These are phyloP conservation scores for Boeremia exigua DNA, from an alignment of 2,329 filamentous ascomycete species.

Conservation along the genomic window DNA sequence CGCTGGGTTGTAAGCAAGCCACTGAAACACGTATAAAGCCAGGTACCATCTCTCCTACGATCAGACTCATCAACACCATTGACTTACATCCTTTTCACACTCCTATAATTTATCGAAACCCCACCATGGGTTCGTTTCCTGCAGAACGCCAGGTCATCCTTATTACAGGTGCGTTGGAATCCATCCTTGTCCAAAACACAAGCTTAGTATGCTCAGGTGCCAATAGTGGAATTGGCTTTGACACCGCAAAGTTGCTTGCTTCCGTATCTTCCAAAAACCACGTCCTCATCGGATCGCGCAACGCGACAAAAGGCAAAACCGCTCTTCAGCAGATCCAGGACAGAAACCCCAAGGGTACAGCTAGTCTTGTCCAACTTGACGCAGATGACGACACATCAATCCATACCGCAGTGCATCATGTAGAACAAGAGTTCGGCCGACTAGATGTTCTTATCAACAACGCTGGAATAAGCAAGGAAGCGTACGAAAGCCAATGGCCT, in stretches of 20 bases:
- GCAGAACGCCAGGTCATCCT: constrained; percentile 36
- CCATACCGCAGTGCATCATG: constrained; percentile 39
- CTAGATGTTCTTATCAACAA: constrained; percentile 89
- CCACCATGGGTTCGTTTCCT: constrained; percentile 6
- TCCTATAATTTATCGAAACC: neutral
- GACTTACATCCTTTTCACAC: no score
- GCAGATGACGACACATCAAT: constrained; percentile 45
- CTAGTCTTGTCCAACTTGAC: constrained; percentile 46
- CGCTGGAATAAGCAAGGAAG: constrained; percentile 63
- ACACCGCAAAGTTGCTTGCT: constrained; percentile 39
- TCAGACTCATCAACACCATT: no score
- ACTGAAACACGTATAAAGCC: neutral
- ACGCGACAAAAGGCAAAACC: constrained; percentile 37
- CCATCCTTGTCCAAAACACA: neutral
- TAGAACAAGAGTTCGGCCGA: constrained; percentile 35
- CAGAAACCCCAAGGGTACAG: constrained; percentile 35
- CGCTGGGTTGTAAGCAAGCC: no score
- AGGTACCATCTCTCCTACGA: no score
- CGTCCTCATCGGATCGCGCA: constrained; percentile 46
- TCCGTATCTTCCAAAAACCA: constrained; percentile 40
- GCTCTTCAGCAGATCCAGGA: constrained; percentile 39
- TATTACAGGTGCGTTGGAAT: constrained; percentile 30
- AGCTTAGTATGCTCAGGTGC: constrained; percentile 30
- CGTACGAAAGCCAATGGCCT: constrained; percentile 10
- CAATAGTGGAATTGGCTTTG: constrained; percentile 47